Base-by-base conservation (phyloP, 345 rosid species). In the Eucalyptus marginata region DNA sequence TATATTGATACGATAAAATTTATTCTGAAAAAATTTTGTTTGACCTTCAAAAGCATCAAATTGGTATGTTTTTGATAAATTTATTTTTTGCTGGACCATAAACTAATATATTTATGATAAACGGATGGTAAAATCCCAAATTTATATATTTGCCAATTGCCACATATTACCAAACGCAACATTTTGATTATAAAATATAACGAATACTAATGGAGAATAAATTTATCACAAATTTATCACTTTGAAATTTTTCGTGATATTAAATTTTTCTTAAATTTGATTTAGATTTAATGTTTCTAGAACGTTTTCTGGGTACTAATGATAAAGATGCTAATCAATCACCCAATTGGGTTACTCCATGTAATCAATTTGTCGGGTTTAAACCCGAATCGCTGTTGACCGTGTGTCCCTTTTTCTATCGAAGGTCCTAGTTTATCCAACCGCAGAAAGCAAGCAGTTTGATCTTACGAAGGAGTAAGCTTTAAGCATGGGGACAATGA, bases 41-140 rank as follows among this genome's bases (percentile, higher is more conserved):
- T 52, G 58, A 52, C 2, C 2, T 20, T 52, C 25, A 52, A 52
- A 52, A 52, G 25, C 58, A 52, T 52, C 4, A 20, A 52, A 52
- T 20, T 52, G 2, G 0, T 52, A 52, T 52, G 10, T 20, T 52
- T 52, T 20, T 20, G 10, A 20, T 18, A 7, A 18, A 52, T 52
- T 20, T 20, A 52, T 8, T 20, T 52, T 52, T 52, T 1, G 0
- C 1, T 3, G 2, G 10, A 52, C 2, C 24, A 52, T 52, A 52
- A 52, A 52, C 3, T 18, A 52, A 52, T 52, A 52, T 52, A 52
- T 18, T 1, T 52, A 52, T 52, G 2, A 52, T 52, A 52, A 52
- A 20, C 1, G 1, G 2, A 52, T 0, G 1, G 1, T 3, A 20
- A 52, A 52, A 52, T 52, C 1, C 0, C 2, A 52, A 52, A 52